Evolutionary conservation across 1,139 yeast species (phyloP).

Genomic region (Yamadazyma diospyri): DNA sequence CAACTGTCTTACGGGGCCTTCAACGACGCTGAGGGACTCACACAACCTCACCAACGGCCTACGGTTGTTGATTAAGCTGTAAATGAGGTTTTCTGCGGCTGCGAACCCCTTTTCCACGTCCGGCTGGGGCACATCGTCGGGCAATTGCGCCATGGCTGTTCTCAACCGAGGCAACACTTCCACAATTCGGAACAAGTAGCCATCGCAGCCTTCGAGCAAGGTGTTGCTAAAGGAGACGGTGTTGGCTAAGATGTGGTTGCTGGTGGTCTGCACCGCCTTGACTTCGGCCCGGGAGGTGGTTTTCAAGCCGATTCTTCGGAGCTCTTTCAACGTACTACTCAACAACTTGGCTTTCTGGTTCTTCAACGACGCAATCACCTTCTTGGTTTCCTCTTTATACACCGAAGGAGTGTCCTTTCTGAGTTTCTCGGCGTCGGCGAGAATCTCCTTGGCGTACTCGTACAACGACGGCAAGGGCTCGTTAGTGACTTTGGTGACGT

Average conservation of each 20-base stretch:
- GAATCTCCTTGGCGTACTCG: conserved; percentile 52
- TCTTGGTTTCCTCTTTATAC: conserved; percentile 72
- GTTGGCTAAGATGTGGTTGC: conserved; percentile 59
- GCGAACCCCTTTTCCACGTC: conserved; percentile 79
- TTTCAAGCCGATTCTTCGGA: conserved; percentile 73
- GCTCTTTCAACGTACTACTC: conserved; percentile 71
- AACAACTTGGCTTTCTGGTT: conserved; percentile 75
- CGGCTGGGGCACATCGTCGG: conserved; percentile 71
- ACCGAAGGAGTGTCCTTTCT: conserved; percentile 74
- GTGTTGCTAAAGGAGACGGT: conserved; percentile 43
- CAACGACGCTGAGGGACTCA: conserved; percentile 8
- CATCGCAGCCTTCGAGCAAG: conserved; percentile 48
- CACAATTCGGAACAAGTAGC: conserved; percentile 62
- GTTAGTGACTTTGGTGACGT: conserved; percentile 32
- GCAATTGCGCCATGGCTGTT: conserved; percentile 54
- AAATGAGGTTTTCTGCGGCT: conserved; percentile 70
- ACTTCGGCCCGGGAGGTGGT: conserved; percentile 64
- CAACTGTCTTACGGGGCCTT: conserved; percentile 4
- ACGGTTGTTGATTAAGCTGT: conserved; percentile 48
- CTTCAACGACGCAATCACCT: conserved; percentile 66
- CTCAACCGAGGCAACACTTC: conserved; percentile 82
- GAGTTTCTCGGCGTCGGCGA: conserved; percentile 58
- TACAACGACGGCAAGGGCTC: conserved; percentile 39
- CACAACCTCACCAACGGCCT: conserved; percentile 39
- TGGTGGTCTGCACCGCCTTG: conserved; percentile 56